A percentile compares a stretch with the other conserved stretches of the same genome.
phyloP scores from a whole-genome alignment of 192 early-diverging fungal species.

The Umbelopsis isabellina region DNA sequence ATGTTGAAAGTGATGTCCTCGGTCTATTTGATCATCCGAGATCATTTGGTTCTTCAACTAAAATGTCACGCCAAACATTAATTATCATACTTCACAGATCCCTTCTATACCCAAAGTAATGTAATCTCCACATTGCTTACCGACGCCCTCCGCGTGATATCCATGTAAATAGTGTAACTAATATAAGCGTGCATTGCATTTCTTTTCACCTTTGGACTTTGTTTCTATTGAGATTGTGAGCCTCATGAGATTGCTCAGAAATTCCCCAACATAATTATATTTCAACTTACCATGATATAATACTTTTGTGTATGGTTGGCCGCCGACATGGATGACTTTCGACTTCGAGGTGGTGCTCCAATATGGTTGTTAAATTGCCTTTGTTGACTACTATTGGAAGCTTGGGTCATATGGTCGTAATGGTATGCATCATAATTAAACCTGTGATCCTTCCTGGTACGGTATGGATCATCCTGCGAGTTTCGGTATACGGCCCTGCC shows the following conservation, averaged over 20 bases:
- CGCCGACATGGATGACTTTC: not conserved
- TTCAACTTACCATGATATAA: constrained; percentile 5
- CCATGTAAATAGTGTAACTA: constrained; percentile 14
- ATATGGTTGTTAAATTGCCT: not conserved
- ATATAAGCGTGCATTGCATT: constrained; percentile 16
- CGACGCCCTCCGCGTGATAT: constrained; percentile 9
- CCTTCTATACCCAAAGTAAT: not conserved
- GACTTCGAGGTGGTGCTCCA: not conserved
- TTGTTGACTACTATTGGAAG: constrained; percentile 21
- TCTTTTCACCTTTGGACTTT: constrained; percentile 12
- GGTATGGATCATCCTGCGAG: constrained; percentile 9
- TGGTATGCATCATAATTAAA: constrained; percentile 1
- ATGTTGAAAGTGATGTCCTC: not conserved
- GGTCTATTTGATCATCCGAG: not conserved
- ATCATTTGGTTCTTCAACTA: constrained; percentile 12
- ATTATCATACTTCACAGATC: no score
- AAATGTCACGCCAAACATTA: not conserved
- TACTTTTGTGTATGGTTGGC: constrained; percentile 3
- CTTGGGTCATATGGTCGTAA: constrained; percentile 11
- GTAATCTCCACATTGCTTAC: not conserved
- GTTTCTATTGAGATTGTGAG: not conserved
- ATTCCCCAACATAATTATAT: no score
- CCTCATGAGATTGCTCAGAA: no score
- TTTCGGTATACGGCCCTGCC: not conserved
- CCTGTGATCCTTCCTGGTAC: constrained; percentile 21